These are phyloP conservation scores for Saccharomycopsis sp. DNA, from an alignment of 805 yeast genomes.

Conservation along the genomic window DNA sequence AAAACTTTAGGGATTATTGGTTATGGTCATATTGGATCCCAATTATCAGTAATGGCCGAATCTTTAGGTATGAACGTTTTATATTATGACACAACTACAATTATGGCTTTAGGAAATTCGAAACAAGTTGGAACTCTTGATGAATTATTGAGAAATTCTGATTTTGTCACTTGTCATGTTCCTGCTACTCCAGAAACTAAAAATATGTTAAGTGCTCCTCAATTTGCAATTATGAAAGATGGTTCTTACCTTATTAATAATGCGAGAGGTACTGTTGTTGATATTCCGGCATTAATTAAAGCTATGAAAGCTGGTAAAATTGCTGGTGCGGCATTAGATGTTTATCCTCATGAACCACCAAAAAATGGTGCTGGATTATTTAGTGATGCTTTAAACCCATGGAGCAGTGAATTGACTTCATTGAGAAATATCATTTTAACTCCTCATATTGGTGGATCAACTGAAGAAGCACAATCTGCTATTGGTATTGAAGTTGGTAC, in stretches of 20 bases:
- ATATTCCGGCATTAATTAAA: constrained; percentile 85
- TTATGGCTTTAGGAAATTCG: constrained; percentile 96
- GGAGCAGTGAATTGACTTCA: constrained; percentile 76
- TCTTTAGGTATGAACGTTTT: constrained; percentile 95
- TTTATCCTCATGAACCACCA: constrained; percentile 95
- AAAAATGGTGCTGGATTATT: constrained; percentile 86
- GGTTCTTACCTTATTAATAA: constrained; percentile 94
- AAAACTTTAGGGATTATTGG: constrained; percentile 96
- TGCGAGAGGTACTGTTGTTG: constrained; percentile 96
- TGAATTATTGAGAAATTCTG: constrained; percentile 73
- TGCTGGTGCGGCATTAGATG: constrained; percentile 97
- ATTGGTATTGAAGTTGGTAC: constrained; percentile 93
- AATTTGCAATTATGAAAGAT: constrained; percentile 92
- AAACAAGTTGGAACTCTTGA: constrained; percentile 82
- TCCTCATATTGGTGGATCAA: constrained; percentile 98
- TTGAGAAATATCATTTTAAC: constrained; percentile 86
- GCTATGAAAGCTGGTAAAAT: constrained; percentile 90
- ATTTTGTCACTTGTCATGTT: constrained; percentile 88
- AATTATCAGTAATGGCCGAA: constrained; percentile 93
- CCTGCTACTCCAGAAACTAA: constrained; percentile 93
- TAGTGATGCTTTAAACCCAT: constrained; percentile 63
- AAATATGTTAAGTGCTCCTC: constrained; percentile 82
- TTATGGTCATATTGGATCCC: constrained; percentile 97
- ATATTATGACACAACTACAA: constrained; percentile 85
- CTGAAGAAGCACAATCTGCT: constrained; percentile 97